A percentile compares a stretch with the other conserved stretches of the same genome.
These are phyloP conservation scores for Penicillium odoratum DNA, from an alignment of 495 filamentous ascomycete species.

Conservation along the genomic window DNA sequence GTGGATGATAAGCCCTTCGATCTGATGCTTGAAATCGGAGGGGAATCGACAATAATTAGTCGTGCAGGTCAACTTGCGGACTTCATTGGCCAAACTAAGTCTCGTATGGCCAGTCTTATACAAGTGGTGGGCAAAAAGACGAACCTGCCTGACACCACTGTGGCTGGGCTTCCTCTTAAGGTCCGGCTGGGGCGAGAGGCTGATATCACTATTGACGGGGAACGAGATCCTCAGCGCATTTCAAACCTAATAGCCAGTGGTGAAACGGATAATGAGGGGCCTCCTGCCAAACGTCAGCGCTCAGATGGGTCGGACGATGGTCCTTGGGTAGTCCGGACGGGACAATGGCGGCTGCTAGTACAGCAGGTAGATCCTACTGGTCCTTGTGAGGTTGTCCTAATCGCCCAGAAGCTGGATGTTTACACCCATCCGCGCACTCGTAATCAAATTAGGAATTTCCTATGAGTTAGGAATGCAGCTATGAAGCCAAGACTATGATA, in stretches of 20 bases:
- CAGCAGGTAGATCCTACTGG: constrained; percentile 42
- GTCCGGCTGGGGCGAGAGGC: constrained; percentile 67
- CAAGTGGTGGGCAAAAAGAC: constrained; percentile 81
- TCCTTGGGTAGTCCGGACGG: constrained; percentile 69
- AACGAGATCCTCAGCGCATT: constrained; percentile 17
- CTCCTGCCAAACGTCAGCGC: constrained; percentile 53
- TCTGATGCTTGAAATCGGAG: constrained; percentile 76
- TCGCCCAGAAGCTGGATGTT: constrained; percentile 80
- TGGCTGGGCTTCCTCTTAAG: constrained; percentile 47
- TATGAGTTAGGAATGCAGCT: constrained; percentile 31
- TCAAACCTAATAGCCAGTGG: constrained; percentile 4
- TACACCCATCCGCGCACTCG: constrained; percentile 65
- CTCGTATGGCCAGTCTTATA: constrained; percentile 69
- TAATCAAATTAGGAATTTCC: constrained; percentile 68
- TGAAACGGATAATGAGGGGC: constrained; percentile 17
- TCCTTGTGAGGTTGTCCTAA: constrained; percentile 58
- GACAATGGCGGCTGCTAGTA: constrained; percentile 80
- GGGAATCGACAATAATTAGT: constrained; percentile 66
- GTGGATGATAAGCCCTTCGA: constrained; percentile 71
- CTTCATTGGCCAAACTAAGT: constrained; percentile 68
- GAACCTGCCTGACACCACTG: constrained; percentile 51
- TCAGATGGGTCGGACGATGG: constrained; percentile 27
- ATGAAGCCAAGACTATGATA: background rate
- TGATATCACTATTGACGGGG: constrained; percentile 69
- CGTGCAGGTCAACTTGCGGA: constrained; percentile 57